Conservation (phyloP, 768 basidiomycete genomes). For the Asterophora lycoperdoides region DNA sequence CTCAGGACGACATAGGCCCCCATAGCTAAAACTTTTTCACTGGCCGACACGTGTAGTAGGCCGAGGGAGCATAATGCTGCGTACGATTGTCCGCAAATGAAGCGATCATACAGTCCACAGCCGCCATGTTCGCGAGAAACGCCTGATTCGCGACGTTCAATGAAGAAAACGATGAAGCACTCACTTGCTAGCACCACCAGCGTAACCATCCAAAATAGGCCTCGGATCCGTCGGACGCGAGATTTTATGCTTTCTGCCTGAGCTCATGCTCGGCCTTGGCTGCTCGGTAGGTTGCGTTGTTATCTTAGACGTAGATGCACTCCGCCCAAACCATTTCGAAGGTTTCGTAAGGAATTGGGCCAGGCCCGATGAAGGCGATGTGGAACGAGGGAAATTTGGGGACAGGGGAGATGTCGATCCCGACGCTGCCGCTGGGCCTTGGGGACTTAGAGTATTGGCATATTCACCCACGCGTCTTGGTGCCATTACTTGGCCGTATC, state of each 20-base stretch:
- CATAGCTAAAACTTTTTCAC: not conserved
- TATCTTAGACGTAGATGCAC: constrained; percentile 49
- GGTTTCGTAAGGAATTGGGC: constrained; percentile 64
- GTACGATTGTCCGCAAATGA: not conserved
- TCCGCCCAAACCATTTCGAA: constrained; percentile 68
- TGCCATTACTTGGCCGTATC: constrained; percentile 34
- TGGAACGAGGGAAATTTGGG: constrained; percentile 47
- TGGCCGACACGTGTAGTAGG: not conserved
- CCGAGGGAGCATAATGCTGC: not conserved
- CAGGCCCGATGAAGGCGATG: constrained; percentile 61
- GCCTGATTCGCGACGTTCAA: not conserved
- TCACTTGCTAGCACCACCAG: constrained; percentile 49
- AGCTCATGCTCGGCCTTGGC: constrained; percentile 42
- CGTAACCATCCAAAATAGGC: constrained; percentile 62
- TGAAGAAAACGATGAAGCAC: constrained; percentile 21
- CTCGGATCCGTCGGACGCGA: constrained; percentile 81
- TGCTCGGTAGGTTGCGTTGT: constrained; percentile 33
- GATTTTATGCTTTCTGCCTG: constrained; percentile 67
- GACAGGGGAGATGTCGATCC: constrained; percentile 30
- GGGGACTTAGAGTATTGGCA: constrained; percentile 36
- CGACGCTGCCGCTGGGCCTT: constrained; percentile 26
- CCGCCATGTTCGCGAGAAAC: not conserved
- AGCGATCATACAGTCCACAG: not conserved
- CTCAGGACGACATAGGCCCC: not conserved
- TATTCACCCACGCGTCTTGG: constrained; percentile 43